Evolutionary conservation across 225 moss, liverwort and hornwort species (phyloP).

Genomic region (Pseudisothecium myosuroides): DNA sequence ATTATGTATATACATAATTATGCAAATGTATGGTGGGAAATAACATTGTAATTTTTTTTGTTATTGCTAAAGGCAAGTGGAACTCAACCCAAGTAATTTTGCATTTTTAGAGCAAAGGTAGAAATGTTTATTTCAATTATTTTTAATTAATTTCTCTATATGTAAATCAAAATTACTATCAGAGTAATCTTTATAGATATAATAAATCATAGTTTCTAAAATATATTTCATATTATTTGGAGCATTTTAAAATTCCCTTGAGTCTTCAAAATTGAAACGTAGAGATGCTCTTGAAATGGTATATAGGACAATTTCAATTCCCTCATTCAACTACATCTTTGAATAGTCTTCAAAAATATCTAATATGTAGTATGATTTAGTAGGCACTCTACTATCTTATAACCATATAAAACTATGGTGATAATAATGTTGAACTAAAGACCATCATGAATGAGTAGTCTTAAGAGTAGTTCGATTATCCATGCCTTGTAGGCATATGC

Average conservation of each 20-base stretch:
- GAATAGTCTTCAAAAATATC: neutral
- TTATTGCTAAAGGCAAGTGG: neutral
- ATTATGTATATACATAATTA: neutral
- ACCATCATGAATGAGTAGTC: fast-evolving
- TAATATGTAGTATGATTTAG: neutral
- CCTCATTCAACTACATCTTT: neutral
- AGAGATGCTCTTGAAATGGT: neutral
- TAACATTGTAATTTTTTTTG: too few species aligned
- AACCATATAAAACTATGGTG: neutral
- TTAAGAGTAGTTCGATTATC: neutral
- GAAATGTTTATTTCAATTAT: neutral
- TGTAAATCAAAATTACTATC: neutral
- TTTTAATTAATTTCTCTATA: too few species aligned
- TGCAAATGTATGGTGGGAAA: neutral
- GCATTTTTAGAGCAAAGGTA: neutral
- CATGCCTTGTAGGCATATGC: neutral
- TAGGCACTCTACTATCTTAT: neutral
- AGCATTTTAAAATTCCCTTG: neutral
- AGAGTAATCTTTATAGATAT: neutral
- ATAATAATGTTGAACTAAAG: neutral
- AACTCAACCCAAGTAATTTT: neutral
- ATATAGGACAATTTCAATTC: neutral
- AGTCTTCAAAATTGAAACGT: neutral
- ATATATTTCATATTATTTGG: too few species aligned
- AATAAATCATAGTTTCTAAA: neutral